Conservation (phyloP, 1,284 basidiomycete genomes). For the Gymnopus androsaceus region DNA sequence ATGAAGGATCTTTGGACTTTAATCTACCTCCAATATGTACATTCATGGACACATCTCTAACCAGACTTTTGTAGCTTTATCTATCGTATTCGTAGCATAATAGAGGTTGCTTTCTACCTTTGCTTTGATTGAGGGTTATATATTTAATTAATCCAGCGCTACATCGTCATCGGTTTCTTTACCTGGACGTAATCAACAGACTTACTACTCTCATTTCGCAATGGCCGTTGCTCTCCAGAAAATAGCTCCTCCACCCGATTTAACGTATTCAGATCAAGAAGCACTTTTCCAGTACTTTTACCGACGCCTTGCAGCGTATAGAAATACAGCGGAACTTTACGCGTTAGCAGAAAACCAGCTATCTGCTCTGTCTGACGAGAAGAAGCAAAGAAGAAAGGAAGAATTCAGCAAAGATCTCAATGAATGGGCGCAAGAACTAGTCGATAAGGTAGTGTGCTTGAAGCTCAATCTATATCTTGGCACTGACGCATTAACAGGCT, state of each 20-base stretch:
- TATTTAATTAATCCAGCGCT: neutral
- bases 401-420: constrained; percentile 41
- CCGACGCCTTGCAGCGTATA: constrained; percentile 46
- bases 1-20: constrained; percentile 4
- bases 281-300: constrained; percentile 48
- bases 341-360: constrained; percentile 38
- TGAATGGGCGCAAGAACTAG: constrained; percentile 47
- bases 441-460: too few species aligned
- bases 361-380: constrained; percentile 26
- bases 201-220: too few species aligned
- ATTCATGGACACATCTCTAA: neutral
- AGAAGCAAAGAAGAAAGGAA: constrained; percentile 25
- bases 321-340: constrained; percentile 46
- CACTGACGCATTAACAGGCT: too few species aligned
- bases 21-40: neutral
- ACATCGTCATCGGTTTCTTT: neutral
- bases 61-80: neutral
- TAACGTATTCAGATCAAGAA: constrained; percentile 36
- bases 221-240: constrained; percentile 30
- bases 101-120: too few species aligned
- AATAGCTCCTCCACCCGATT: constrained; percentile 42
- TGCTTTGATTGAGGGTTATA: too few species aligned
- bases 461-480: too few species aligned
- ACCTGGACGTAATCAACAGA: neutral
- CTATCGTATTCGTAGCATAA: too few species aligned